Evolutionary conservation across 164 flowering plant genomes (phyloP).

Genomic region (Nymphaea colorata): DNA sequence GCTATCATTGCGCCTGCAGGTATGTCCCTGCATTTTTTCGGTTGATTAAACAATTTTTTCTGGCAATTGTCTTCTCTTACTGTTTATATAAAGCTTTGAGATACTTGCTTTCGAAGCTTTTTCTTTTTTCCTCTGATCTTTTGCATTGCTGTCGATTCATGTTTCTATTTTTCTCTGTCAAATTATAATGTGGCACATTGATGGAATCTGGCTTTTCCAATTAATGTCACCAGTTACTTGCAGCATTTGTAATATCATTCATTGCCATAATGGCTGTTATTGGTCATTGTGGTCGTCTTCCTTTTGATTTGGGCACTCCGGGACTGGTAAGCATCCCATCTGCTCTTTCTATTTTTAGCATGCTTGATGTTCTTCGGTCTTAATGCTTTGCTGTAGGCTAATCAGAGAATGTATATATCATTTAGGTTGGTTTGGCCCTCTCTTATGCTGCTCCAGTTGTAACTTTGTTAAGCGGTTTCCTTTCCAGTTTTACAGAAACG

Average conservation of each 20-base stretch:
- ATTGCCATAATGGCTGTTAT: conserved; percentile 80
- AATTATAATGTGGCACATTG: not conserved
- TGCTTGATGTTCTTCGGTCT: not conserved
- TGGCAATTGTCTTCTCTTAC: no score
- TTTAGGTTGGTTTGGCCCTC: conserved; percentile 91
- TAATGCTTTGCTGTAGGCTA: not conserved
- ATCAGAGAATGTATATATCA: not conserved
- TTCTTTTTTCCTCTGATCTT: not conserved
- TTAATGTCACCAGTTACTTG: conserved; percentile 44
- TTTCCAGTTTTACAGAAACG: conserved; percentile 91
- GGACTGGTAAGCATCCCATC: conserved; percentile 50
- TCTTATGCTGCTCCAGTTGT: conserved; percentile 94
- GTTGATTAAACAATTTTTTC: not conserved
- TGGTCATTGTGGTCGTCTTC: conserved; percentile 52
- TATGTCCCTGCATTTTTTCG: conserved; percentile 10
- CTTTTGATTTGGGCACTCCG: conserved; percentile 67
- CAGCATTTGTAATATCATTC: conserved; percentile 68
- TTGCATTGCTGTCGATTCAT: not conserved
- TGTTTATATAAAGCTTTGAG: no score
- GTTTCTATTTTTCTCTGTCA: not conserved
- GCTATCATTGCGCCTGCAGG: conserved; percentile 98
- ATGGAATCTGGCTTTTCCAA: not conserved
- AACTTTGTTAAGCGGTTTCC: conserved; percentile 67
- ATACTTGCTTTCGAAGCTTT: not conserved
- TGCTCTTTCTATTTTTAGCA: not conserved